A percentile compares a stretch with the other conserved stretches of the same genome.
Conservation (phyloP, 148 eudicot genomes). For the Pouteria glomerata region DNA sequence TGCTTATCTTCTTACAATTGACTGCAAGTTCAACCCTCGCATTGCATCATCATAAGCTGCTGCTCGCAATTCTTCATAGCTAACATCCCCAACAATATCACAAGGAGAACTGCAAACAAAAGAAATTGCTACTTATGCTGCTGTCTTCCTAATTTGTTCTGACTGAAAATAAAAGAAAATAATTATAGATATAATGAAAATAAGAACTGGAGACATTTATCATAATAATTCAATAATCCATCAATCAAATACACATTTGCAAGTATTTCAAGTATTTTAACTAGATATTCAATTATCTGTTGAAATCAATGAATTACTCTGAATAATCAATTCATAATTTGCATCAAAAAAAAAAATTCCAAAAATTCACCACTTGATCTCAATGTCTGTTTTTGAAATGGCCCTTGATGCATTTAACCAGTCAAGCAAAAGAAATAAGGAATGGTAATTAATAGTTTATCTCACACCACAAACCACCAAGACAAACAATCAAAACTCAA, state of each 20-base stretch:
- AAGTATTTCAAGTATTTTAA: neutral
- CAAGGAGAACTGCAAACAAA: constrained; percentile 70
- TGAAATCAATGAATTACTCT: neutral
- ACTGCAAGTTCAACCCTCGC: constrained; percentile 63
- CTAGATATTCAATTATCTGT: neutral
- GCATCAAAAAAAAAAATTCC: neutral
- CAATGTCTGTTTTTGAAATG: neutral
- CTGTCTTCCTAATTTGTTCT: neutral
- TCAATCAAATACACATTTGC: neutral
- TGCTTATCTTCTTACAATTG: constrained; percentile 54
- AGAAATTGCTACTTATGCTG: neutral
- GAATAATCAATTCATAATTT: neutral
- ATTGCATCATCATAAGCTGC: constrained; percentile 84
- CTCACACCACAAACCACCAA: neutral
- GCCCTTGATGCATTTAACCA: neutral
- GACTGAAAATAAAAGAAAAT: neutral
- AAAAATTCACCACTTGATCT: neutral
- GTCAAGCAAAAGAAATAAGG: neutral
- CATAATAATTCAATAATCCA: neutral
- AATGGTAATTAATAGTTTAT: neutral
- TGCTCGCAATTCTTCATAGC: constrained; percentile 86
- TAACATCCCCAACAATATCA: constrained; percentile 79
- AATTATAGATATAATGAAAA: neutral
- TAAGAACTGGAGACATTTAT: neutral
- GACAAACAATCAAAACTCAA: neutral